Evolutionary conservation across 2,329 filamentous ascomycete genomes (phyloP).

Genomic region (Plenodomus lindquistii): DNA sequence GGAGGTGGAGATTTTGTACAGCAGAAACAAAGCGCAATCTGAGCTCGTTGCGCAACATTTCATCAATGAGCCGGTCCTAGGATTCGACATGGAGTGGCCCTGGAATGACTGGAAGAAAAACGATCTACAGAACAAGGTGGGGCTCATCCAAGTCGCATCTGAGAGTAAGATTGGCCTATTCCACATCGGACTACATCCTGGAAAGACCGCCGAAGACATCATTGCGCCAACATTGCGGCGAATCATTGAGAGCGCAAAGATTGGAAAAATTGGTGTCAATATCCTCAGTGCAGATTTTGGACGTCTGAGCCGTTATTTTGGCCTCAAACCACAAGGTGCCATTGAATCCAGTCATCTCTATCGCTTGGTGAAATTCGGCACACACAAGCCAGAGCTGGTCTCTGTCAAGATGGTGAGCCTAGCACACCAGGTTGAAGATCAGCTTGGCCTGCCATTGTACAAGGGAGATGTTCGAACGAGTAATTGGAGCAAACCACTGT

Average conservation of each 20-base stretch:
- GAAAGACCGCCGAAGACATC: slow-evolving; percentile 55
- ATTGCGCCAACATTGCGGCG: slow-evolving; percentile 71
- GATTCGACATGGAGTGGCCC: slow-evolving; percentile 90
- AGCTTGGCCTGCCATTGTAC: slow-evolving; percentile 72
- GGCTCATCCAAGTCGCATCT: slow-evolving; percentile 80
- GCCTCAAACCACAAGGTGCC: slow-evolving; percentile 66
- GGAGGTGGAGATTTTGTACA: slow-evolving; percentile 76
- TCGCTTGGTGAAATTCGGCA: slow-evolving; percentile 71
- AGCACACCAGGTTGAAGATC: slow-evolving; percentile 69
- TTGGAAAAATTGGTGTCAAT: slow-evolving; percentile 77
- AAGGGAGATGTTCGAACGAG: slow-evolving; percentile 79
- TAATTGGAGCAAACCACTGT: slow-evolving; percentile 71
- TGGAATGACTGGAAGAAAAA: slow-evolving; percentile 50
- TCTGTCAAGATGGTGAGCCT: slow-evolving; percentile 62
- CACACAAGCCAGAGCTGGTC: slow-evolving; percentile 48
- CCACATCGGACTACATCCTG: slow-evolving; percentile 67
- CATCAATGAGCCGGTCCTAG: slow-evolving; percentile 69
- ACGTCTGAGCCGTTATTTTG: slow-evolving; percentile 68
- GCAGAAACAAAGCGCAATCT: slow-evolving; percentile 66
- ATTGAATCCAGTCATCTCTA: slow-evolving; percentile 85
- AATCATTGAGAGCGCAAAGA: slow-evolving; percentile 70
- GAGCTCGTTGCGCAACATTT: slow-evolving; percentile 72
- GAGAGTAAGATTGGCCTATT: slow-evolving; percentile 78
- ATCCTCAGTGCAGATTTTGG: slow-evolving; percentile 66
- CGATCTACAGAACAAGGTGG: slow-evolving; percentile 69